phyloP scores from a whole-genome alignment of 805 yeast genomes.

The Candida fluviatilis region DNA sequence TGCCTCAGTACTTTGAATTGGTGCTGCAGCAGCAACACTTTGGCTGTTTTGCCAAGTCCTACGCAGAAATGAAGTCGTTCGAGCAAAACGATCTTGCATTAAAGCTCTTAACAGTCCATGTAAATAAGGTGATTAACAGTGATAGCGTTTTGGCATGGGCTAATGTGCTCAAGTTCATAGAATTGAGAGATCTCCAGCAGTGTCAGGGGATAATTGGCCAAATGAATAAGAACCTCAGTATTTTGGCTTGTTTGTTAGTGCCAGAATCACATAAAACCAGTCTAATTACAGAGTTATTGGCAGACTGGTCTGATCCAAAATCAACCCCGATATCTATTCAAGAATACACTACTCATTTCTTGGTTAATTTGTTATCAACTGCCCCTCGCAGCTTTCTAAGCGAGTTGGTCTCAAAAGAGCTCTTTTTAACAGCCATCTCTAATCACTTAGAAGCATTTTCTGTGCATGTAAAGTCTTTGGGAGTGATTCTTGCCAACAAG shows the following conservation, averaged over 20 bases:
- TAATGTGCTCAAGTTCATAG: constrained; percentile 12
- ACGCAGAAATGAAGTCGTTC: constrained; percentile 19
- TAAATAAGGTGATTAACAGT: constrained; percentile 6
- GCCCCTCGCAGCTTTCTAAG: constrained; percentile 12
- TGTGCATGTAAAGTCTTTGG: constrained; percentile 44
- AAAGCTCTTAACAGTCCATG: constrained; percentile 13
- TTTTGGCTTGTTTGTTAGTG: constrained; percentile 13
- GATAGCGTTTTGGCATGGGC: constrained; percentile 16
- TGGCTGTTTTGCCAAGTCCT: constrained; percentile 12
- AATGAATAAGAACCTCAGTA: constrained; percentile 18
- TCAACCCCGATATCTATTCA: constrained; percentile 42
- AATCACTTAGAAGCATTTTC: constrained; percentile 50
- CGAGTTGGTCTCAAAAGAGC: constrained; percentile 28
- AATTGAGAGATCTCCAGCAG: constrained; percentile 5
- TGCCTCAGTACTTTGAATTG: constrained; percentile 17
- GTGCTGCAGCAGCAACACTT: constrained; percentile 19
- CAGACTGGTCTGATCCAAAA: constrained; percentile 25
- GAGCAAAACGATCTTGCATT: constrained; percentile 20
- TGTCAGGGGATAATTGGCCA: constrained; percentile 10
- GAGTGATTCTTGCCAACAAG: constrained; percentile 54
- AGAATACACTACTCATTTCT: constrained; percentile 43
- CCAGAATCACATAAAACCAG: constrained; percentile 5
- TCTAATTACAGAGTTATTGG: constrained; percentile 7
- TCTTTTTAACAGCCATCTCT: constrained; percentile 50
- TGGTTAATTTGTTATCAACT: constrained; percentile 31